A percentile compares a stretch with the other conserved stretches of the same genome.
phyloP scores from a whole-genome alignment of 164 flowering plant genomes.

The Tinospora cordifolia region DNA sequence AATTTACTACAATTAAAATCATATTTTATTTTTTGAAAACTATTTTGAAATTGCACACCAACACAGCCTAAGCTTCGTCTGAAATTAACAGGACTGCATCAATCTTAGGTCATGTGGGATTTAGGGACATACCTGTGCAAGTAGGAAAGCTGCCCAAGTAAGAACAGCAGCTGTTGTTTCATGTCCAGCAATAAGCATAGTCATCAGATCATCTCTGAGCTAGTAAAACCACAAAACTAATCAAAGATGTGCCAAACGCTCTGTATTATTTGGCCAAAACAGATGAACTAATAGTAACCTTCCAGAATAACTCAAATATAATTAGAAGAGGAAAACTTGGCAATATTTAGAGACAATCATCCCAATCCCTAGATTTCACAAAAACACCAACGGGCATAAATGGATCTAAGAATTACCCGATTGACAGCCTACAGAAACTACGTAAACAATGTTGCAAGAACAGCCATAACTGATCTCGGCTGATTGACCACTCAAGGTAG shows the following conservation, averaged over 20 bases:
- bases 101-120: neutral
- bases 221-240: conserved; percentile 22
- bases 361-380: neutral
- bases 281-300: neutral
- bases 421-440: neutral
- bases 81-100: neutral
- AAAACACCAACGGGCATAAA: neutral
- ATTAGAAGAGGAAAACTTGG: conserved; percentile 7
- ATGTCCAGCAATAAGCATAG: conserved; percentile 99
- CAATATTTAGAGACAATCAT: neutral
- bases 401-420: neutral
- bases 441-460: neutral
- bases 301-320: neutral
- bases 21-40: too few relatives aligned
- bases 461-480: too few relatives aligned
- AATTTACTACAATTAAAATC: too few relatives aligned
- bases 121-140: conserved; percentile 61
- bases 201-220: conserved; percentile 97
- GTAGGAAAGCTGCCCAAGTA: conserved; percentile 92
- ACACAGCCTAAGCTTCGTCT: neutral
- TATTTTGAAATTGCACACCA: too few relatives aligned
- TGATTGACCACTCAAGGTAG: too few relatives aligned
- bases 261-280: neutral
- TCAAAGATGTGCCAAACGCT: neutral
- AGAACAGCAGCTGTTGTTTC: conserved; percentile 99